Evolutionary conservation across 768 basidiomycete genomes (phyloP), one percentile per base, ranked within the genome.

Genomic region (Leccinum broughii): DNA sequence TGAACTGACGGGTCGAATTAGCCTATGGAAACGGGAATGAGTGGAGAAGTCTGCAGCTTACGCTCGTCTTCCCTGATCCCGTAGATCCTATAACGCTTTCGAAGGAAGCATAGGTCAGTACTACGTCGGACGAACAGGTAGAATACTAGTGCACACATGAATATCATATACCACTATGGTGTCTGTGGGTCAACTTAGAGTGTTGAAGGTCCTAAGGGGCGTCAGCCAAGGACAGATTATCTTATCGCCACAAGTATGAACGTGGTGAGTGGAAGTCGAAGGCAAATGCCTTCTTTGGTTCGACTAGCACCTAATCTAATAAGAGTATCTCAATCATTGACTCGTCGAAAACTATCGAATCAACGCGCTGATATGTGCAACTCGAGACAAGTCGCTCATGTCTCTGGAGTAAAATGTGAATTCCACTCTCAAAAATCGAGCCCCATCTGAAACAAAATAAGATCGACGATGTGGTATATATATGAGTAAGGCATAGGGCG

Each of bases 51-150:
- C 34, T 7, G 24, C 1, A 3, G 26, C 53, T 41, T 28, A 59
- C 61, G 9, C 24, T 59, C 1, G 58, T 60, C 51, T 62, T 62
- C 48, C 58, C 61, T 1, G 61, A 55, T 28, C 62, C 59, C 11
- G 51, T 56, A 5, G 37, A 6, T 9, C 51, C 57, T 37, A 62
- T 53, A 3, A 55, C 37, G 9, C 57, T 60, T 4, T 49, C 26
- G 15, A 35, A 17, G 22, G 39, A 24, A 8, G 9, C 2, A 7
- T 20, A 10, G 24, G 2, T 60, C 41, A 46, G 50, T 6, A 17
- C 13, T 6, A 17, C 13, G 24, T 24, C 7, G 13, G 13, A 24
- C 15, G 14, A 10, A 17, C 2, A 35, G 22, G 35, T n/a, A 30
- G 9, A 59, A 17, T 11, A n/a, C 11, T 1, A 20, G 8, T 37